Conservation (phyloP, 1,284 basidiomycete genomes). For the Chalciporus sp. region DNA sequence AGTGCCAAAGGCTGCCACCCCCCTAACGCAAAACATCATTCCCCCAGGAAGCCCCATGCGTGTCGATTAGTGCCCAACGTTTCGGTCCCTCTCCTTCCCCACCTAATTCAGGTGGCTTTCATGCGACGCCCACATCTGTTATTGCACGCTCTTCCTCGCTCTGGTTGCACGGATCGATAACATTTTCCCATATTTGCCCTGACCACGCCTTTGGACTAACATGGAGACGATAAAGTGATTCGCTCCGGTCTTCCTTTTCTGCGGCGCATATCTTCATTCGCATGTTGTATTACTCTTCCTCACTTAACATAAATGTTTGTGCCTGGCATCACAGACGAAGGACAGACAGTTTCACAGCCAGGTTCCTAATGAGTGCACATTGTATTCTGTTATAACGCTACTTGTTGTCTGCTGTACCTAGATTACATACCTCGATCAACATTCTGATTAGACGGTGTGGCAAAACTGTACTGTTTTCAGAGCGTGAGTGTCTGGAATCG, state of each 20-base stretch:
- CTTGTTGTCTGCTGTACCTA: slow-evolving; percentile 20
- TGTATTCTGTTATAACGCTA: slow-evolving; percentile 19
- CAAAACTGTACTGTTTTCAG: neutral
- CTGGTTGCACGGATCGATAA: neutral
- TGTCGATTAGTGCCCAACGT: slow-evolving; percentile 16
- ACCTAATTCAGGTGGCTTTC: neutral
- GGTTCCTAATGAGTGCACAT: slow-evolving; percentile 5
- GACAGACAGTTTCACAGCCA: slow-evolving; percentile 15
- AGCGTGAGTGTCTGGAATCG: neutral
- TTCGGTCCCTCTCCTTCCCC: neutral
- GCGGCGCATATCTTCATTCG: slow-evolving; percentile 16
- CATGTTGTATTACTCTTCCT: slow-evolving; percentile 15
- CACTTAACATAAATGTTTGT: slow-evolving; percentile 5
- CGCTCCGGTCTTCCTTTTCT: neutral
- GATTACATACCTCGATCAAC: slow-evolving; percentile 8
- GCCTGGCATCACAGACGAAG: slow-evolving; percentile 15
- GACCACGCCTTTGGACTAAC: neutral
- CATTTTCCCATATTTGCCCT: neutral
- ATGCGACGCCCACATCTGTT: neutral
- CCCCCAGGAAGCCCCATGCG: slow-evolving; percentile 44
- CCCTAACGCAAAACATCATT: slow-evolving; percentile 38
- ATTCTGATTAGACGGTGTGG: neutral
- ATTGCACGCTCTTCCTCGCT: neutral
- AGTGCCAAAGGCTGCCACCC: slow-evolving; percentile 38
- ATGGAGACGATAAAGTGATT: neutral